Evolutionary conservation across 306 rosid genomes (phyloP).

Genomic region (Argentina anserina): DNA sequence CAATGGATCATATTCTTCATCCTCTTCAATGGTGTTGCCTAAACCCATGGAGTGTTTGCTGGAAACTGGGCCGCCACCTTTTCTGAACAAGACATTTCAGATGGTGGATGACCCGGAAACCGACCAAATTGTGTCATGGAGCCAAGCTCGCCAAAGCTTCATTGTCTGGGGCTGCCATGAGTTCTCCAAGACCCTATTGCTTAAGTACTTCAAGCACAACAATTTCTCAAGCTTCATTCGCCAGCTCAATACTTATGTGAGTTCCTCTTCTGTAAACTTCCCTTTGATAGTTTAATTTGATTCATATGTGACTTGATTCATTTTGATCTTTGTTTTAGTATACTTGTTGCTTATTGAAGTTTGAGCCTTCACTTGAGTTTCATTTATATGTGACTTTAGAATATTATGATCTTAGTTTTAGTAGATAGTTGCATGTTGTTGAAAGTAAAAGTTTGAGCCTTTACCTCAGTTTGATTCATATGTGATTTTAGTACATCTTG

Average conservation of each 20-base stretch:
- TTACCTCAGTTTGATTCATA: background rate
- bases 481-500: background rate
- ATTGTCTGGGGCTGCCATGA: constrained; percentile 80
- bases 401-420: background rate
- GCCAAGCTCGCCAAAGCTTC: constrained; percentile 54
- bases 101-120: constrained; percentile 88
- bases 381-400: background rate
- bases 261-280: constrained; percentile 4
- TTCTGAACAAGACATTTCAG: constrained; percentile 73
- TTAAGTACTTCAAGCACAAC: constrained; percentile 75
- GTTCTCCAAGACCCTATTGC: constrained; percentile 65
- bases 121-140: constrained; percentile 81
- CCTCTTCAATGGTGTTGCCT: constrained; percentile 31
- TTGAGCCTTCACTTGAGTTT: background rate
- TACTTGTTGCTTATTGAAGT: background rate
- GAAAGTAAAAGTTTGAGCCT: background rate
- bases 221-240: constrained; percentile 98
- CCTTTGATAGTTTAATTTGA: background rate
- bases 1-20: constrained; percentile 26
- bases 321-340: background rate
- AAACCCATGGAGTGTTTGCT: constrained; percentile 73
- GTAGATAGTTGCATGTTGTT: background rate
- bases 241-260: constrained; percentile 92
- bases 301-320: too few relatives aligned
- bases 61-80: constrained; percentile 77